phyloP scores from a whole-genome alignment of 495 filamentous ascomycete species.

The Podospora pseudoanserina region DNA sequence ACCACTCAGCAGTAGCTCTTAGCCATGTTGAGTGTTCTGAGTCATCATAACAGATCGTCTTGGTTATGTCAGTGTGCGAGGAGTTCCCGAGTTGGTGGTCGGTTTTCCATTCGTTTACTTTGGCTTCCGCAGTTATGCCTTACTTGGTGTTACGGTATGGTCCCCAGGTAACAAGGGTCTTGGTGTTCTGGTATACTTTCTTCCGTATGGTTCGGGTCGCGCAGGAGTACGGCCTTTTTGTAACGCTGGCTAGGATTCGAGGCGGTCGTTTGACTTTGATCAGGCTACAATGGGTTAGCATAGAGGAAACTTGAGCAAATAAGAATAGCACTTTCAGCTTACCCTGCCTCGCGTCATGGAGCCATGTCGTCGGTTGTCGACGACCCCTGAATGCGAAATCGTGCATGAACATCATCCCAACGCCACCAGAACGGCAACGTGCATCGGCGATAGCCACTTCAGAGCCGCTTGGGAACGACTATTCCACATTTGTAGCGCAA shows the following conservation, averaged over 20 bases:
- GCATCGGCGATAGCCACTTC: not conserved
- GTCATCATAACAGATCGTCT: not conserved
- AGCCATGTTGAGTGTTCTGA: not conserved
- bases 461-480: not conserved
- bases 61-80: not conserved
- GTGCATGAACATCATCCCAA: slow-evolving; percentile 4
- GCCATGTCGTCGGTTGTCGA: not conserved
- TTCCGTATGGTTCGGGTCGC: not conserved
- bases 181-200: not conserved
- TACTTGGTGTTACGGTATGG: not conserved
- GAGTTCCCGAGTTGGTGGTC: not conserved
- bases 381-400: not conserved
- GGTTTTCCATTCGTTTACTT: not conserved
- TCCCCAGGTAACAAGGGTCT: not conserved
- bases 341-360: not conserved
- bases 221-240: not conserved
- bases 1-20: not conserved
- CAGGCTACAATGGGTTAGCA: not conserved
- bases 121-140: not conserved
- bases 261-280: not conserved
- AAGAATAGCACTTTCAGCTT: not conserved
- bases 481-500: slow-evolving; percentile 3
- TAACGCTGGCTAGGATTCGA: not conserved
- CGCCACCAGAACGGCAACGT: slow-evolving; percentile 3
- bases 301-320: not conserved